Conservation (phyloP, 2,329 filamentous ascomycete species). For the Colletotrichum orbiculare region DNA sequence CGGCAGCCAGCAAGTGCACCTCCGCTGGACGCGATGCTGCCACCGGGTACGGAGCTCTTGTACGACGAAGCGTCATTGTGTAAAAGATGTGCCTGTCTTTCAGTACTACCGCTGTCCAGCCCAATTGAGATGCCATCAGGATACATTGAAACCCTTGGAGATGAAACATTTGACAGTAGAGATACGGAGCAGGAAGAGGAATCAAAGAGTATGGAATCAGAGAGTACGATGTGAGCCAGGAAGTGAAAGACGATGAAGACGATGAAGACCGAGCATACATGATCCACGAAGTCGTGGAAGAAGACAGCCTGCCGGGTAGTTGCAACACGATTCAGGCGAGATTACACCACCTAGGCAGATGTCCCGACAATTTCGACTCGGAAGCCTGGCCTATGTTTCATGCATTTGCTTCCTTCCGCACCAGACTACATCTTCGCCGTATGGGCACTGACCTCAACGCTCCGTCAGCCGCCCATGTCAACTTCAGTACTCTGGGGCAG, state of each 20-base stretch:
- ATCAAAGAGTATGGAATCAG: neutral
- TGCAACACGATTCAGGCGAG: neutral
- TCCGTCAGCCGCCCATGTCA: too few species aligned
- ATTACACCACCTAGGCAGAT: neutral
- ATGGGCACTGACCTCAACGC: too few species aligned
- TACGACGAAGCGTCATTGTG: too few species aligned
- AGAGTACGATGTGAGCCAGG: too few species aligned
- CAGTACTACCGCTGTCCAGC: too few species aligned
- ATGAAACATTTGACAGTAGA: too few species aligned
- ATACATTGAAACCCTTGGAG: neutral
- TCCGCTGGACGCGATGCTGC: too few species aligned
- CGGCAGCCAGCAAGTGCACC: too few species aligned
- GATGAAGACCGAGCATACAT: neutral
- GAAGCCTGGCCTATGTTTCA: neutral
- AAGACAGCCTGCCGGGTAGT: neutral
- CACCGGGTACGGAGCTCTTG: too few species aligned
- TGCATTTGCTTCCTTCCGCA: conserved; percentile 4
- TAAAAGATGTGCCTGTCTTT: too few species aligned
- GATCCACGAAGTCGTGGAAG: conserved; percentile 2
- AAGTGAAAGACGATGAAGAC: too few species aligned
- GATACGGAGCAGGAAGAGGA: neutral
- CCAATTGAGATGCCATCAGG: neutral
- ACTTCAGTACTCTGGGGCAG: too few species aligned
- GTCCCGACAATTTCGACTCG: neutral
- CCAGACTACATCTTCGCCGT: neutral